Base-by-base conservation (phyloP, 352 stramenopile species). In the Pythium diclinum region DNA sequence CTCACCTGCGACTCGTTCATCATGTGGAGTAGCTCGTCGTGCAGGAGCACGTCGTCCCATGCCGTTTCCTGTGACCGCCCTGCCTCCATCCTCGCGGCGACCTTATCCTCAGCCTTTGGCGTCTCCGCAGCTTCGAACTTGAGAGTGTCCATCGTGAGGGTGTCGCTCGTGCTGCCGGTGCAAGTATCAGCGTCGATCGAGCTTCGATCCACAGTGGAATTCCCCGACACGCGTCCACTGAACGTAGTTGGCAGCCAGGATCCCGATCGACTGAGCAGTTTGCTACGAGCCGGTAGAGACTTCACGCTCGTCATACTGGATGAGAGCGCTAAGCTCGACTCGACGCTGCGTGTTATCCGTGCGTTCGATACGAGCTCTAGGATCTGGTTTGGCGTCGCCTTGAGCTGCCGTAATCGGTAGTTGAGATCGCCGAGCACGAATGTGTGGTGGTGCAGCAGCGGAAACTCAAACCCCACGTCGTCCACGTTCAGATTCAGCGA, bases 401-500 rank as follows among this genome's bases (percentile, higher is more conserved):
- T 69, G 9, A 71, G 72, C 47, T 90, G 74, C 44, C 75, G 85
- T 11, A 96, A 72, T 10, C 90, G 84, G 69, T 97, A 97, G 73
- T 97, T 97, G 51, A 97, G 76, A 65, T 97, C 90, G 13, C 90
- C 90, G 19, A 97, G 70, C 34, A 97, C 75, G 56, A 97, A 93
- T 40, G 80, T 94, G 75, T 96, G 86, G 67, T 96, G 86, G 63
- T 94, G 83, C 59, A 94, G 79, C 8, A 91, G 69, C 13, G 88
- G 85, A 59, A 94, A 89, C 72, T 96, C 89, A 38, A 95, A 92
- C 25, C 83, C 84, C 14, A 91, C 68, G 52, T 96, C 86, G 48
- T 95, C 84, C 13, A 81, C 61, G 57, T 92, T 91, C 49, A 96
- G 61, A 60, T 92, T 80, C 21, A 96, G 81, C 9, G 86, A 78